Base-by-base conservation (phyloP, 2,329 filamentous ascomycete genomes). In the Pyricularia pennisetigena region DNA sequence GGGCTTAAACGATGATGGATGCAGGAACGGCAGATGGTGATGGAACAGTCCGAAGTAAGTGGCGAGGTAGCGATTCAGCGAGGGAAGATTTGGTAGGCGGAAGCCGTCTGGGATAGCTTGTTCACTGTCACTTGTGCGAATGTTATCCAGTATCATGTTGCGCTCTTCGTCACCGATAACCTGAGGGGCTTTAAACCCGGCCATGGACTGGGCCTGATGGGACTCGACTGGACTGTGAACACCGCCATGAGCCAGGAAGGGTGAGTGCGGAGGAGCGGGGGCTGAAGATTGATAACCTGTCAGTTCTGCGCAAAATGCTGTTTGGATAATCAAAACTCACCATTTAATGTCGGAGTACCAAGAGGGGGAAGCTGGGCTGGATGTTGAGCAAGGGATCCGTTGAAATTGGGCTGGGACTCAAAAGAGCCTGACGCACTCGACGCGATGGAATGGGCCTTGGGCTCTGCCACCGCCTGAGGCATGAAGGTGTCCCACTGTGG, bases 21-120 rank as follows among this genome's bases (percentile, higher is more conserved):
- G 95, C 76, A 99, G 80, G 82, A 99, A 98, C 1, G 95, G 95
- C 75, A 98, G 81, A 76, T 99, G 95, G 74, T 97, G 95, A 76
- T 99, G 95, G 80, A 98, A 99, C 74, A 97, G 83, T 76, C 92
- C 93, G 79, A 98, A 99, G 83, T 98, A 99, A 1, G 94, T 97
- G 70, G 93, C 92, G 71, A 99, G 82, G 78, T 97, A 97, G 71
- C 93, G 88, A 80, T 99, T 98, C 77, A 98, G 81, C 2, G 92
- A 90, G 49, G 88, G 85, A 49, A 93, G 85, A 72, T 86, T 89
- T 6, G 95, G 95, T 64, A 98, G 85, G 72, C 93, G 90, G 84
- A 98, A 97, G 69, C 91, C 93, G 68, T 96, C 93, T 20, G 93
- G 88, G 69, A 97, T 89, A 64, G 91, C 89, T 75, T 89, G 89